These are phyloP conservation scores for Rhododendron vialii DNA, from an alignment of 148 eudicot genomes.

Conservation along the genomic window DNA sequence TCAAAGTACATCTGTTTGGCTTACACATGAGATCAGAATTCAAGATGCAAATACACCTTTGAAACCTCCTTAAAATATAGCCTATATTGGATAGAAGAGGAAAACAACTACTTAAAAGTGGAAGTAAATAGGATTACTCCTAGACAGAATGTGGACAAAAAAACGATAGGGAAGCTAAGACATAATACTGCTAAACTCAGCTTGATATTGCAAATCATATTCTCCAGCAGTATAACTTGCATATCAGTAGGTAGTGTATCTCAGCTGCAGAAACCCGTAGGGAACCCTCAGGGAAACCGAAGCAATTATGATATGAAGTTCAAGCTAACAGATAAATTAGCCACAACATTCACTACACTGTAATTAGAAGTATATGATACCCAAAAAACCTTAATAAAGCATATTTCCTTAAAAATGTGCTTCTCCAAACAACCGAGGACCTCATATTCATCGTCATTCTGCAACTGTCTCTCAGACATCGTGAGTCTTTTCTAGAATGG, in stretches of 20 bases:
- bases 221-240: background rate
- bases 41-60: background rate
- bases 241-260: background rate
- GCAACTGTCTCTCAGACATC: background rate
- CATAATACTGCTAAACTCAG: background rate
- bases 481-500: background rate
- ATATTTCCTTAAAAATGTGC: background rate
- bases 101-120: background rate
- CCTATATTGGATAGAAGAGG: background rate
- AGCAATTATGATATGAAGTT: background rate
- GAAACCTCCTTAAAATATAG: background rate
- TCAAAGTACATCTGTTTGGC: background rate
- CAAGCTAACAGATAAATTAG: background rate
- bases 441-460: background rate
- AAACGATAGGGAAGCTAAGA: background rate
- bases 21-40: background rate
- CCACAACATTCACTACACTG: background rate
- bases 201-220: background rate
- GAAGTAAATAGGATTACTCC: background rate
- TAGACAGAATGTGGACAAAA: background rate
- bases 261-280: background rate
- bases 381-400: background rate
- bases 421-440: background rate
- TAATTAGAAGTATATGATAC: background rate
- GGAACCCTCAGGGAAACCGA: background rate